These are phyloP conservation scores for Verticillium zaregamsianum DNA, from an alignment of 2,329 filamentous ascomycete genomes.

Conservation along the genomic window DNA sequence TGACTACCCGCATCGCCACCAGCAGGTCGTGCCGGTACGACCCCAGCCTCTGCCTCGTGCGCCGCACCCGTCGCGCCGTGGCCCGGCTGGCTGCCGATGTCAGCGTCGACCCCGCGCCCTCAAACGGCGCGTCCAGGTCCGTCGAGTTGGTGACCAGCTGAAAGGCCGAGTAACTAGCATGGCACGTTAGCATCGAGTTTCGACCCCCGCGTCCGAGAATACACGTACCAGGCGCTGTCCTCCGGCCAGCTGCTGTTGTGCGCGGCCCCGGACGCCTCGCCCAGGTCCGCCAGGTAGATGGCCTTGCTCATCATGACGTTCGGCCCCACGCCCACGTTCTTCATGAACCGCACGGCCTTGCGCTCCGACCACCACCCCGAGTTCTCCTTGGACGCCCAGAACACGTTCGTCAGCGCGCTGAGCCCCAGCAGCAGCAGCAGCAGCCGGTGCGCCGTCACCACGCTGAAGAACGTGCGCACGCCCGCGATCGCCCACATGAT, in stretches of 20 bases:
- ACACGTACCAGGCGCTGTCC: conserved; percentile 46
- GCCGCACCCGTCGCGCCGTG: conserved; percentile 63
- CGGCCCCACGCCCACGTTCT: conserved; percentile 71
- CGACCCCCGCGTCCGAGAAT: background rate
- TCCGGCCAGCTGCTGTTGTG: conserved; percentile 29
- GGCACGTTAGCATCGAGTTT: background rate
- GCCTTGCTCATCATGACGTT: conserved; percentile 79
- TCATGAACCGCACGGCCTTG: conserved; percentile 76
- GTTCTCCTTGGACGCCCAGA: conserved; percentile 69
- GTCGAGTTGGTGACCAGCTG: conserved; percentile 52
- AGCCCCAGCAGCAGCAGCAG: conserved; percentile 65
- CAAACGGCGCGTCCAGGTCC: conserved; percentile 53
- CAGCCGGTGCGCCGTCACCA: conserved; percentile 68
- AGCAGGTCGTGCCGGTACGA: conserved; percentile 84
- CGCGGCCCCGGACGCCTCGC: conserved; percentile 50
- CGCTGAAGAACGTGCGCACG: conserved; percentile 61
- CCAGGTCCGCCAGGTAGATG: conserved; percentile 78
- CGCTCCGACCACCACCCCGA: conserved; percentile 84
- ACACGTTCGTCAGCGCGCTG: conserved; percentile 69
- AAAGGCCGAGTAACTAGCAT: conserved; percentile 56
- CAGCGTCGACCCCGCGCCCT: conserved; percentile 45
- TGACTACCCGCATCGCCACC: conserved; percentile 85
- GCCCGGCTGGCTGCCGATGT: conserved; percentile 44
- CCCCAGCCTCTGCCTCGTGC: conserved; percentile 78
- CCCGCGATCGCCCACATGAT: conserved; percentile 73